Percentiles rank a stretch among this genome's conserved stretches.
Evolutionary conservation across 2,329 filamentous ascomycete genomes (phyloP).

Genomic region (Ramularia collo-cygni): DNA sequence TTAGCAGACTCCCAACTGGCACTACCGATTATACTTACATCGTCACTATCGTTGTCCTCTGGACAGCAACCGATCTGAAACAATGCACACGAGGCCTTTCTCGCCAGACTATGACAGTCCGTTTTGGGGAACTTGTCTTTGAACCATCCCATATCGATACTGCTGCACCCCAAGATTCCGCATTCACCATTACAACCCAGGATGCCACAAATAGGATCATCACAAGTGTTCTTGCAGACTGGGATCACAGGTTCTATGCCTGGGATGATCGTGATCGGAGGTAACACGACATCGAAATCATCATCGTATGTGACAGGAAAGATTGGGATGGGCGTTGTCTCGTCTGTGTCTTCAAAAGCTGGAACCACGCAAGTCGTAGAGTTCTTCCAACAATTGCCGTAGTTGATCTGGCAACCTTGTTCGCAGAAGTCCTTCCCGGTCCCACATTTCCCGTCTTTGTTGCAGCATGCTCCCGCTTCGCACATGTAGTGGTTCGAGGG

Average conservation of each 20-base stretch:
- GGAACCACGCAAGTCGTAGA: slow-evolving; percentile 8
- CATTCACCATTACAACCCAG: slow-evolving; percentile 4
- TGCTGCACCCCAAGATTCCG: slow-evolving; percentile 9
- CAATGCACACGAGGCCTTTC: slow-evolving; percentile 2
- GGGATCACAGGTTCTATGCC: background rate
- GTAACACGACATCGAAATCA: slow-evolving; percentile 1
- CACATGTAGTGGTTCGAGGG: slow-evolving; percentile 11
- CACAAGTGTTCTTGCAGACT: background rate
- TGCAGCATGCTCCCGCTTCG: slow-evolving; percentile 11
- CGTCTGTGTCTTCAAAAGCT: slow-evolving; percentile 1
- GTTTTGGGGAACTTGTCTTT: slow-evolving; percentile 1
- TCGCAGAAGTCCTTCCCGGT: slow-evolving; percentile 9
- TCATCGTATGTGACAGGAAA: slow-evolving; percentile 9
- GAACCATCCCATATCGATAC: slow-evolving; percentile 10
- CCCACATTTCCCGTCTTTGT: slow-evolving; percentile 12
- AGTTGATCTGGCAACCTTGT: slow-evolving; percentile 12
- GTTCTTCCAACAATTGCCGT: slow-evolving; percentile 16
- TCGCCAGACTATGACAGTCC: slow-evolving; percentile 2
- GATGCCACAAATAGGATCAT: background rate
- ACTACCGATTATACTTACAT: background rate
- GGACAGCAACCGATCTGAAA: slow-evolving; percentile 5
- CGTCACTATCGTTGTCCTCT: slow-evolving; percentile 1
- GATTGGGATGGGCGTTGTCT: slow-evolving; percentile 5
- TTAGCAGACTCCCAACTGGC: background rate
- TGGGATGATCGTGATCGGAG: background rate